Conservation (phyloP, 768 basidiomycete genomes). For the Boletus reticulatus region DNA sequence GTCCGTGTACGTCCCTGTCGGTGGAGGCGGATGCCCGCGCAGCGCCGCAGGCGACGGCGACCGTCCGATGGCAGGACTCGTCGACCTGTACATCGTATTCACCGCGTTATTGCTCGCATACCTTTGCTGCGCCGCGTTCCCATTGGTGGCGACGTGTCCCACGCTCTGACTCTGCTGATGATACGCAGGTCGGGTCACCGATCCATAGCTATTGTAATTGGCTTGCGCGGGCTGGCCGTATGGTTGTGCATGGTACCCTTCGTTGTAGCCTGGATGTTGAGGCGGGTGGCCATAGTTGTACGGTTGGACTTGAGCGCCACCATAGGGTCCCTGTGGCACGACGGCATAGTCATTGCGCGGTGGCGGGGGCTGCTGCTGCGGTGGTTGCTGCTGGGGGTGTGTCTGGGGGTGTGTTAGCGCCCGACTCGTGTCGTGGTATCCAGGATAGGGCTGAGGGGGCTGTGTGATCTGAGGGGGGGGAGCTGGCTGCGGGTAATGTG, state of each 20-base stretch:
- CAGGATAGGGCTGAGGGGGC: slow-evolving; percentile 18
- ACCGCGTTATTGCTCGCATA: slow-evolving; percentile 20
- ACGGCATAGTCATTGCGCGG: slow-evolving; percentile 21
- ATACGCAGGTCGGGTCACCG: slow-evolving; percentile 2
- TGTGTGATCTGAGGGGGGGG: slow-evolving; percentile 9
- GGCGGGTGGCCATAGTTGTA: slow-evolving; percentile 20
- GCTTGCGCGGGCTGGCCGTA: slow-evolving; percentile 15
- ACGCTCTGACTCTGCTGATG: slow-evolving; percentile 14
- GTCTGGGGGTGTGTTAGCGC: slow-evolving; percentile 36
- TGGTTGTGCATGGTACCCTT: slow-evolving; percentile 11
- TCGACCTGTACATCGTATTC: slow-evolving; percentile 36
- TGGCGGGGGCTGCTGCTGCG: slow-evolving; percentile 25
- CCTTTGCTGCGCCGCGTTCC: slow-evolving; percentile 31
- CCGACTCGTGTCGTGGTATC: slow-evolving; percentile 21
- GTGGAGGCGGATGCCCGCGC: slow-evolving; percentile 37
- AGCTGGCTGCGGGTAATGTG: slow-evolving; percentile 11
- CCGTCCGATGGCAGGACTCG: slow-evolving; percentile 42
- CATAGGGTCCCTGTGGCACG: slow-evolving; percentile 14
- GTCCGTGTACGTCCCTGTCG: slow-evolving; percentile 79
- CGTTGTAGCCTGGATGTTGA: slow-evolving; percentile 21
- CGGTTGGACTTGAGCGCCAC: neutral
- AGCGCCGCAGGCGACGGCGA: slow-evolving; percentile 51
- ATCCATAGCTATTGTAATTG: slow-evolving; percentile 8
- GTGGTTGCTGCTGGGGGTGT: slow-evolving; percentile 34
- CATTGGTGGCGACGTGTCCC: slow-evolving; percentile 28